Evolutionary conservation across 306 rosid genomes (phyloP), one percentile per base, ranked within the genome.

Genomic region (Oemleria cerasiformis): DNA sequence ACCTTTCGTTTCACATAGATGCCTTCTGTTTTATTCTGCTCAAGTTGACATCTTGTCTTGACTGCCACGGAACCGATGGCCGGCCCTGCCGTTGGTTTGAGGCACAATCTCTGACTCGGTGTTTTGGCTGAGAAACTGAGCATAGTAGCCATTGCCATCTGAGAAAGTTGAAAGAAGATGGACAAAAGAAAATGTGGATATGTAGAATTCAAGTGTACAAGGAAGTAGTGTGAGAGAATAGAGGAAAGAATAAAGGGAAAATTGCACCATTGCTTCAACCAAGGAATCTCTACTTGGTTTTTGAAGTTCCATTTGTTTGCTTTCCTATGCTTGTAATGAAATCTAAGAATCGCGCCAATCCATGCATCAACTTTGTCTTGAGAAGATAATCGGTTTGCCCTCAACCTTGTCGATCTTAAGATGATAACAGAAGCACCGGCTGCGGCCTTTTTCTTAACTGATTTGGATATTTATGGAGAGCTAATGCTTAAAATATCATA

Each of bases 341-440:
- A 80, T 85, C 79, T 50, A 87, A 84, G 96, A 82, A 87, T 90
- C 81, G 12, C 38, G 12, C 38, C n/a, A 1, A 1, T 2, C 7
- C 25, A 11, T 2, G 62, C 43, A 41, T 54, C 1, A 40, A 1
- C 8, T 38, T 21, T 40, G 19, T 51, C 30, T 25, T 25, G 30
- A 25, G 30, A 25, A 25, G 30, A 25, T 25, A 25, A 25, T 25
- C 30, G 30, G 30, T 25, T 25, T 25, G 30, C 30, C 30, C 30
- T 25, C 30, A 25, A 25, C 30, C 30, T 25, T 25, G 30, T n/a
- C n/a, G n/a, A n/a, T 25, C 30, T 25, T 25, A 25, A 25, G 30
- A 25, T 25, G 30, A 25, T 25, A 25, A 25, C 30, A 25, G 30
- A 25, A 25, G 30, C 30, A 25, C 30, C 30, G 30, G 30, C 1